Evolutionary conservation across 345 rosid genomes (phyloP), one percentile per base, ranked within the genome.

Genomic region (Firmiana major): DNA sequence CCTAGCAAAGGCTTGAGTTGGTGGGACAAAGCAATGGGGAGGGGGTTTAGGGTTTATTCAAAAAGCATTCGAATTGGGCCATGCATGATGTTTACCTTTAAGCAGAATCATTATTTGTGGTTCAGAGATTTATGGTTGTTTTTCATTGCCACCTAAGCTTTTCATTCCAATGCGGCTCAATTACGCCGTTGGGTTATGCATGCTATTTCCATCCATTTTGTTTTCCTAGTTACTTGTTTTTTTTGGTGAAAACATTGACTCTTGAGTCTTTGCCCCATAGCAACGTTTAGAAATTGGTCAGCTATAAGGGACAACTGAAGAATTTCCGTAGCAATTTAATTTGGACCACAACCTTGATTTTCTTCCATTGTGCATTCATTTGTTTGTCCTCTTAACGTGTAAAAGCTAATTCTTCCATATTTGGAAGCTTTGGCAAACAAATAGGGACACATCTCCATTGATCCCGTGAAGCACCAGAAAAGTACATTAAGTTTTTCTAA

Each of bases 71-170:
- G 49, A 3, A 17, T 80, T 19, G 69, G 74, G 31, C 79, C 84
- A 76, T 81, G 84, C 84, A 78, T 67, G 84, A 87, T 58, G 62
- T 80, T 38, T 80, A 75, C 79, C 71, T 75, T 78, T 59, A 78
- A 76, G 63, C 63, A 63, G 79, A 83, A 80, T 42, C 82, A 82
- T 79, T 62, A 43, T 26, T 16, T 4, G 21, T 31, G 58, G 36
- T 26, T 10, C 31, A 26, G 43, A 40, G 66, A 54, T 63, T 34
- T 43, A 54, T 81, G 28, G 59, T 66, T 64, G 78, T 9, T 69
- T 60, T 42, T 43, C 68, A 75, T 42, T 45, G 84, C 24, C 64
- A 45, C 7, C 8, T 2, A 53, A 53, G 71, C 43, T 66, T 57
- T 16, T 46, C 21, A 26, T 15, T 66, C 2, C 40, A 31, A 63